phyloP scores from a whole-genome alignment of 1,139 yeast genomes.

The Candida frijolesensis region DNA sequence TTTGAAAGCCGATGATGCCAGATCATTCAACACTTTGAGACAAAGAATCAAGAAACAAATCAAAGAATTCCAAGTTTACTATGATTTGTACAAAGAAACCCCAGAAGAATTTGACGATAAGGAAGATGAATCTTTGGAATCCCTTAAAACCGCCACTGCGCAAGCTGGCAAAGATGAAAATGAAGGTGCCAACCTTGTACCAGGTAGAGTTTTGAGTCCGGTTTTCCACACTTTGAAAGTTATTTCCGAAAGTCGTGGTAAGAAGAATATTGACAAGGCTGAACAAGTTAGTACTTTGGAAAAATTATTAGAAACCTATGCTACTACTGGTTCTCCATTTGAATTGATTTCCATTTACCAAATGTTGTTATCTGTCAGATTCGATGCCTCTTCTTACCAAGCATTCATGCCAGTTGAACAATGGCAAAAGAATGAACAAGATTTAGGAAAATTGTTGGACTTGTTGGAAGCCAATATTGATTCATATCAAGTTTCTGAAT shows the following conservation, averaged over 20 bases:
- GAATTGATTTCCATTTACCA: conserved; percentile 79
- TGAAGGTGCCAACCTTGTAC: conserved; percentile 19
- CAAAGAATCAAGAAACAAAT: conserved; percentile 85
- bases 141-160: conserved; percentile 17
- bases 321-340: conserved; percentile 48
- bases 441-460: conserved; percentile 62
- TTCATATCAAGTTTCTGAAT: conserved; percentile 73
- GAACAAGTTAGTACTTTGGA: conserved; percentile 80
- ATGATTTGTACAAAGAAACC: conserved; percentile 62
- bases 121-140: conserved; percentile 48
- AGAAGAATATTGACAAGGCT: conserved; percentile 82
- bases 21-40: conserved; percentile 84
- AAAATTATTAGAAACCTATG: conserved; percentile 49
- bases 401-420: conserved; percentile 77
- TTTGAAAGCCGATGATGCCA: conserved; percentile 80
- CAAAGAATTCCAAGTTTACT: conserved; percentile 63
- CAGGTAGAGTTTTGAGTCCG: conserved; percentile 36
- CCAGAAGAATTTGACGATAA: conserved; percentile 75
- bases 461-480: conserved; percentile 64
- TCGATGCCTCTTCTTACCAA: conserved; percentile 72
- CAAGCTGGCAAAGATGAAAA: conserved; percentile 19
- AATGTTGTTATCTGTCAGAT: conserved; percentile 84
- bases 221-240: conserved; percentile 75
- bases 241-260: conserved; percentile 90
- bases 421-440: conserved; percentile 74